These are phyloP conservation scores for Juglanconis sp. DNA, from an alignment of 2,329 filamentous ascomycete genomes.

Conservation along the genomic window DNA sequence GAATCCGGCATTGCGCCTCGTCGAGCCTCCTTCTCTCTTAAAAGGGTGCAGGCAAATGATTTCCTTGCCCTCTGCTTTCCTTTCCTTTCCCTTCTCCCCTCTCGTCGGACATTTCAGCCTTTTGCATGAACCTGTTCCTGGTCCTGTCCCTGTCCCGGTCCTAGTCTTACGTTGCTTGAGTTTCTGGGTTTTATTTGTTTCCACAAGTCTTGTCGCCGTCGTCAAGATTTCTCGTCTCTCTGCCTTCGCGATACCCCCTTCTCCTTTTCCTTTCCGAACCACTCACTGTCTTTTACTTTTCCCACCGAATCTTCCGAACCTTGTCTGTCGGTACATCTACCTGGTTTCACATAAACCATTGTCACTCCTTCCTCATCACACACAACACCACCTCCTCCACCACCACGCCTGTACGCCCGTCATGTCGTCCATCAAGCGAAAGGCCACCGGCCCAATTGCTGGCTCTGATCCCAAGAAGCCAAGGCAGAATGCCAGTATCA, in stretches of 20 bases:
- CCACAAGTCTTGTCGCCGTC: constrained; percentile 1
- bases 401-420: background rate
- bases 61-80: background rate
- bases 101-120: background rate
- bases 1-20: constrained; percentile 3
- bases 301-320: background rate
- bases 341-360: background rate
- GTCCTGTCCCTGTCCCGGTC: background rate
- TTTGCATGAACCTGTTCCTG: too few species aligned
- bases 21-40: constrained; percentile 1
- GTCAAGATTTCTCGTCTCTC: constrained; percentile 15
- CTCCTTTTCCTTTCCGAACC: background rate
- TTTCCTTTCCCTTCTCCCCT: background rate
- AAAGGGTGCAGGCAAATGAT: background rate
- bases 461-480: constrained; percentile 63
- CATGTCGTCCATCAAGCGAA: constrained; percentile 61
- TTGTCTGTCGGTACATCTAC: background rate
- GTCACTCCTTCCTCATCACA: background rate
- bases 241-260: constrained; percentile 2
- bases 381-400: constrained; percentile 12
- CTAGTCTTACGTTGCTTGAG: background rate
- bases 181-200: constrained; percentile 2
- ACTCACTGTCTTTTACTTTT: background rate
- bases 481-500: constrained; percentile 75
- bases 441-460: constrained; percentile 55